A percentile compares a stretch with the other conserved stretches of the same genome.
These are phyloP conservation scores for Myotisia sp. DNA, from an alignment of 2,329 filamentous ascomycete species.

Conservation along the genomic window DNA sequence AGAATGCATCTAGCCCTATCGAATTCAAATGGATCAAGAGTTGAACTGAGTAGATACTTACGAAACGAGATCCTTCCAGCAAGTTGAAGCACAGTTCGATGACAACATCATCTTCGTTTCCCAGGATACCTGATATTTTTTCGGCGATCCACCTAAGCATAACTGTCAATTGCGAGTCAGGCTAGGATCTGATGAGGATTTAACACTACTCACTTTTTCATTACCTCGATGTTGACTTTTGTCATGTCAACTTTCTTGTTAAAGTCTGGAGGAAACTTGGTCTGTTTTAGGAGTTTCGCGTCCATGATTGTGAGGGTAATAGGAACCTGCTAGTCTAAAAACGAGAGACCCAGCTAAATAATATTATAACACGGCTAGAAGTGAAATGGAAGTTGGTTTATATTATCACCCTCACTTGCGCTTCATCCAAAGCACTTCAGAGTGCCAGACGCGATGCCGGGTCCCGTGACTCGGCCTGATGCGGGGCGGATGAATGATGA, in stretches of 20 bases:
- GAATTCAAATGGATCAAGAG: too few relatives aligned
- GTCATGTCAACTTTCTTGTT: slow-evolving; percentile 91
- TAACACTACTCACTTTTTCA: slow-evolving; percentile 67
- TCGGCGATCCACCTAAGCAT: slow-evolving; percentile 72
- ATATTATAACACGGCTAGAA: too few relatives aligned
- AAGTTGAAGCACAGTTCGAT: slow-evolving; percentile 66
- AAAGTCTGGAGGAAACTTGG: slow-evolving; percentile 88
- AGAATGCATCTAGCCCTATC: too few relatives aligned
- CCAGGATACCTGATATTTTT: slow-evolving; percentile 72
- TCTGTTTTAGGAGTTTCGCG: slow-evolving; percentile 75
- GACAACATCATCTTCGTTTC: slow-evolving; percentile 90
- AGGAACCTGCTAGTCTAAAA: neutral
- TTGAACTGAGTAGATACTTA: slow-evolving; percentile 34
- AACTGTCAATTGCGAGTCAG: slow-evolving; percentile 1
- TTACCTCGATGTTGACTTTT: slow-evolving; percentile 92
- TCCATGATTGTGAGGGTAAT: slow-evolving; percentile 46
- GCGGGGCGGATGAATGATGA: too few relatives aligned
- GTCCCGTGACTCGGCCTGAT: too few relatives aligned
- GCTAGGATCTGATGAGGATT: neutral
- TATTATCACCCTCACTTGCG: too few relatives aligned
- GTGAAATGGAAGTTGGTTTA: too few relatives aligned
- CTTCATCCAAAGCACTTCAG: too few relatives aligned
- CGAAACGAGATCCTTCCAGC: slow-evolving; percentile 59
- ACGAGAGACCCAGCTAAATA: neutral
- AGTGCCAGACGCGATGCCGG: too few relatives aligned